Evolutionary conservation across 495 filamentous ascomycete genomes (phyloP).

Genomic region (Talaromyces borbonicus): DNA sequence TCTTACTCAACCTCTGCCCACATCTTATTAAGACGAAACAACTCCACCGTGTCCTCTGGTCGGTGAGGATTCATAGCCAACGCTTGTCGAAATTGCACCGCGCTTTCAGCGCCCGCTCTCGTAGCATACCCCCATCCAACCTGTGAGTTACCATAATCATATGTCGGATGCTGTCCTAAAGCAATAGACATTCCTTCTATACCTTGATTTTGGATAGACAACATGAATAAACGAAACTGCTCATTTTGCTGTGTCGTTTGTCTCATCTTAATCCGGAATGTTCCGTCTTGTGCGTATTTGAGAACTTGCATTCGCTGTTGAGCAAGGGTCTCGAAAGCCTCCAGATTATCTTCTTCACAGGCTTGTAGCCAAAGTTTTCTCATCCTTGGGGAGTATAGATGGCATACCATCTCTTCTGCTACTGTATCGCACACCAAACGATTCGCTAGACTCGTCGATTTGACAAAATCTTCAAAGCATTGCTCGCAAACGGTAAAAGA

Average conservation of each 20-base stretch:
- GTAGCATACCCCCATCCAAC: slow-evolving; percentile 1
- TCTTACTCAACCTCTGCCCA: background rate
- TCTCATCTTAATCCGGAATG: background rate
- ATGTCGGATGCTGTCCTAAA: background rate
- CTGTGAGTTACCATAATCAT: background rate
- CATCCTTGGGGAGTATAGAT: background rate
- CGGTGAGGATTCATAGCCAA: background rate
- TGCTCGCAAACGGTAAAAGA: background rate
- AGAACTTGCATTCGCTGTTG: background rate
- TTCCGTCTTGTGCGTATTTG: background rate
- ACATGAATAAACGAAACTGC: background rate
- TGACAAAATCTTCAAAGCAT: background rate
- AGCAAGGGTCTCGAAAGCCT: background rate
- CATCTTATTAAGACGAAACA: background rate
- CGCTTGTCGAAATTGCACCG: slow-evolving; percentile 1
- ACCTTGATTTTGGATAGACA: background rate
- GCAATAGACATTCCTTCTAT: background rate
- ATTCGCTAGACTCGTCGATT: background rate
- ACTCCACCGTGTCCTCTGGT: background rate
- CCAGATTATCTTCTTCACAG: background rate
- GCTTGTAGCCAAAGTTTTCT: background rate
- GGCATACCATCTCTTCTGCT: background rate
- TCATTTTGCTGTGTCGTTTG: background rate
- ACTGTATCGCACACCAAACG: background rate
- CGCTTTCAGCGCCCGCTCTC: background rate